Percentiles rank a stretch among this genome's conserved stretches.
Evolutionary conservation across 2,329 filamentous ascomycete species (phyloP).

Genomic region (Magnaporthiopsis incrustans): DNA sequence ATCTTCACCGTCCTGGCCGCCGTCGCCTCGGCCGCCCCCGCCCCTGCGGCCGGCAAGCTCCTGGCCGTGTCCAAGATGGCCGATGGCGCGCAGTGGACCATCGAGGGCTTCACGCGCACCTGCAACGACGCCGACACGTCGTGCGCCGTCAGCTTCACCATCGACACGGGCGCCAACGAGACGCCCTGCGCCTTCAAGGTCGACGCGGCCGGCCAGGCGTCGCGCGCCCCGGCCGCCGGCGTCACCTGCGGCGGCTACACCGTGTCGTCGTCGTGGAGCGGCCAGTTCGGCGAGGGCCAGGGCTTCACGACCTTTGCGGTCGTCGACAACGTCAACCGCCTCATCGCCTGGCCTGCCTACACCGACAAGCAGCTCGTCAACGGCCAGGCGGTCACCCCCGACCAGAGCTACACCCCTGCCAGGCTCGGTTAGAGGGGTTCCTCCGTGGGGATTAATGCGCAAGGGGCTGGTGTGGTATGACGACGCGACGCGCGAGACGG

Average conservation of each 20-base stretch:
- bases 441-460: too few species aligned
- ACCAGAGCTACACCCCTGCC: constrained; percentile 34
- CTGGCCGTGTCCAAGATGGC: constrained; percentile 6
- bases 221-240: constrained; percentile 26
- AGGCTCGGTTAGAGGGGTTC: background rate
- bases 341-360: constrained; percentile 45
- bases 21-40: constrained; percentile 5
- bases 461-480: background rate
- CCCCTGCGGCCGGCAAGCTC: background rate
- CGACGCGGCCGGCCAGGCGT: constrained; percentile 24
- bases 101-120: constrained; percentile 5
- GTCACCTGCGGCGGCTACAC: constrained; percentile 40
- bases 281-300: constrained; percentile 40
- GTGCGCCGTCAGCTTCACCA: constrained; percentile 36
- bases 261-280: constrained; percentile 46
- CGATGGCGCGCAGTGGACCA: constrained; percentile 5
- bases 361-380: constrained; percentile 39
- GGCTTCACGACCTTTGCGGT: constrained; percentile 49
- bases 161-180: constrained; percentile 26
- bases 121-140: constrained; percentile 20
- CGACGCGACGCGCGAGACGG: background rate
- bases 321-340: constrained; percentile 30
- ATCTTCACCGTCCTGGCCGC: constrained; percentile 6
- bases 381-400: constrained; percentile 37
- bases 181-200: constrained; percentile 33